Conservation (phyloP, 1,284 basidiomycete species). For the Leccinum pallidistipes region DNA sequence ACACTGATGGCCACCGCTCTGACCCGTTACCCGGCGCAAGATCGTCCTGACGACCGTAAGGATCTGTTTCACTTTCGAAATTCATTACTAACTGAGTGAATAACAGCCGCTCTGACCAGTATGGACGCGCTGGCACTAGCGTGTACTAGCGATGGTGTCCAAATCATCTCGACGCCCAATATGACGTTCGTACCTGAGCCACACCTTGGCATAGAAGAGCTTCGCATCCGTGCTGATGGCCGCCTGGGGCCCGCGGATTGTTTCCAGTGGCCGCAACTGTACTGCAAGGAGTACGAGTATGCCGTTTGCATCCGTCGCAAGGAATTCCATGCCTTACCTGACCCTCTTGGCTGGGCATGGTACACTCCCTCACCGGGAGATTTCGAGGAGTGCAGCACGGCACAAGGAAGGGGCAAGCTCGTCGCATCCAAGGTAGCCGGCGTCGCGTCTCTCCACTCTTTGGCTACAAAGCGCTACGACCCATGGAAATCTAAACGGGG, state of each 20-base stretch:
- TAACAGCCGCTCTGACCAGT: background rate
- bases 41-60: background rate
- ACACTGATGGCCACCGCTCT: background rate
- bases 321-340: background rate
- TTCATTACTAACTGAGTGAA: too few relatives aligned
- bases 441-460: background rate
- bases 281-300: background rate
- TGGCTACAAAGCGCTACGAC: background rate
- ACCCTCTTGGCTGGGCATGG: background rate
- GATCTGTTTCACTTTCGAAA: too few relatives aligned
- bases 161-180: conserved; percentile 4
- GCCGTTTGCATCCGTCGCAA: background rate
- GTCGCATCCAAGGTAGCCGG: background rate
- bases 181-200: conserved; percentile 11
- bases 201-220: background rate
- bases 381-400: background rate
- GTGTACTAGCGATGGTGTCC: background rate
- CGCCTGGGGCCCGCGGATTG: conserved; percentile 4
- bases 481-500: background rate
- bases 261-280: conserved; percentile 17
- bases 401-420: background rate
- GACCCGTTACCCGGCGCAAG: background rate
- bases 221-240: background rate
- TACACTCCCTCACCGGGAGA: background rate
- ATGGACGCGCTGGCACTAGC: background rate